Percentiles rank a stretch among this genome's conserved stretches.
Conservation (phyloP, 2,329 filamentous ascomycete genomes). For the Fusarium sp. region DNA sequence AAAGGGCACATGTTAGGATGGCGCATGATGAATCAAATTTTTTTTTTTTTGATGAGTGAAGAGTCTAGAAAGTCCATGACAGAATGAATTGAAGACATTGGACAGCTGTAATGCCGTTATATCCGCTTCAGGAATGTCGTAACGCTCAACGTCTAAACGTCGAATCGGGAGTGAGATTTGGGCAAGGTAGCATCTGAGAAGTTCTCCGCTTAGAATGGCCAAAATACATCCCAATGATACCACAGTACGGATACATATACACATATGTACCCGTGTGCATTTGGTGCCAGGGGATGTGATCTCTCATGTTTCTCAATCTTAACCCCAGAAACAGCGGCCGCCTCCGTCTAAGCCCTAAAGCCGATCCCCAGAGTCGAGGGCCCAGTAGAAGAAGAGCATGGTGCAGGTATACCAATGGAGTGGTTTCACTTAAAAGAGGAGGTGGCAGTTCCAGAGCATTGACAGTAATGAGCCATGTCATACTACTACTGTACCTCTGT, state of each 20-base stretch:
- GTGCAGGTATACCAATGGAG: constrained; percentile 8
- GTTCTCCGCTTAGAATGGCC: not conserved
- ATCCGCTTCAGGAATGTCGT: constrained; percentile 17
- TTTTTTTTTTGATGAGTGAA: not conserved
- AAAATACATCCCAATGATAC: not conserved
- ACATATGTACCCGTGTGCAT: constrained; percentile 10
- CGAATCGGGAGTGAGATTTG: not conserved
- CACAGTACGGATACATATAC: not conserved
- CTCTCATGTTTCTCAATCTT: constrained; percentile 10
- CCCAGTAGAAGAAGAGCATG: constrained; percentile 12
- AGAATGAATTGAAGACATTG: not conserved
- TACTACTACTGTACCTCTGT: not conserved
- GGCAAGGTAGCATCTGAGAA: constrained; percentile 20
- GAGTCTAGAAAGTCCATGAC: constrained; percentile 11
- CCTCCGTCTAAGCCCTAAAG: constrained; percentile 1
- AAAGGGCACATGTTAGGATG: constrained; percentile 20
- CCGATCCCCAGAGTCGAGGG: not conserved
- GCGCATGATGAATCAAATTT: constrained; percentile 21
- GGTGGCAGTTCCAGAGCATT: constrained; percentile 1
- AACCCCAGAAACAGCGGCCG: constrained; percentile 23
- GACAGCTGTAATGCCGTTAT: not conserved
- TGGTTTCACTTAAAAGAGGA: constrained; percentile 27
- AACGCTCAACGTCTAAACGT: not conserved
- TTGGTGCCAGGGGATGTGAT: not conserved
- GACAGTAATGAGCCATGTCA: not conserved